Evolutionary conservation across 1,284 basidiomycete species (phyloP), one percentile per base, ranked within the genome.

Genomic region (Microbotryum silenes-acaulis): DNA sequence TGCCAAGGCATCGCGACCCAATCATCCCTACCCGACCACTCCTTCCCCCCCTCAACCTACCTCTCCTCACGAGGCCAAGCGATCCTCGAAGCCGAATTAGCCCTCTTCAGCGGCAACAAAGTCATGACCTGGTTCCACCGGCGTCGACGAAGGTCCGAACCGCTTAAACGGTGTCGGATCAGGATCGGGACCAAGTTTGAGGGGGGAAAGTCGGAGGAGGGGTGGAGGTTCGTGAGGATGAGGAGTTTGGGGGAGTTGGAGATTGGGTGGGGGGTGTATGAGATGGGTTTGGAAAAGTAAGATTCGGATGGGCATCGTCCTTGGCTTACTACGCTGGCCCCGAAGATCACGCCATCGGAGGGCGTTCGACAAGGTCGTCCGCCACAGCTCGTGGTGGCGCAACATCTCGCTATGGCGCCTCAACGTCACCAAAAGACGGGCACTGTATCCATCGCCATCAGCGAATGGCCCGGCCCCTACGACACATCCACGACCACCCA

Each of bases 211-310:
- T 55, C 45, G 25, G 57, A 54, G 37, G 62, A 47, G 42, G 69
- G 69, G 18, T 68, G 63, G 63, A 31, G 57, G 20, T 67, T 67
- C 37, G 61, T 69, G 6, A 54, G 68, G 29, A 51, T 6, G 57
- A 46, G 52, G 18, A 56, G 50, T 23, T 48, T 45, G 10, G 8
- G 42, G 44, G 37, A 27, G 23, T n/a, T 54, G 25, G 44, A 48
- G 2, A 48, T 58, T 18, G 69, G 69, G 8, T 70, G 69, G 69
- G 69, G 67, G 4, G 59, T 68, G 10, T 68, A 67, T 50, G 67
- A 70, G 60, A 48, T 70, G 23, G 60, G 59, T 54, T 16, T 67
- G 7, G 51, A 51, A 31, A 42, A 42, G 16, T 42, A 42, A 18
- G 16, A 5, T 12, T 37, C 10, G 37, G 16, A 42, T 42, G 37